phyloP scores from a whole-genome alignment of 345 rosid genomes.

The Odontarrhena argentea region DNA sequence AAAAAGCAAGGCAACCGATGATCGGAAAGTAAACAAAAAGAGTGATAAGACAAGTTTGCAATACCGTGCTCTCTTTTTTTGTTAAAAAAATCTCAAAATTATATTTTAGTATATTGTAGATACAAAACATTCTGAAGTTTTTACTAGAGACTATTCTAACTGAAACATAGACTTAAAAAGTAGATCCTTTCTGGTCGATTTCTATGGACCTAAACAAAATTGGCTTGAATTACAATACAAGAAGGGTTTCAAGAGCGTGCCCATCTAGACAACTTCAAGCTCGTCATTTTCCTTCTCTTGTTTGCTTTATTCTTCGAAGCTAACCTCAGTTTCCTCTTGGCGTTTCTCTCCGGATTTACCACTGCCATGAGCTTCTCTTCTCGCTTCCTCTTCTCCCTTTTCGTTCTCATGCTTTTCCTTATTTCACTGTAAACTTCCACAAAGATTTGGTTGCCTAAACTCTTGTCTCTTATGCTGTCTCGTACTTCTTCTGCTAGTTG shows the following conservation, averaged over 20 bases:
- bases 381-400: constrained; percentile 75
- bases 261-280: constrained; percentile 71
- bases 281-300: constrained; percentile 81
- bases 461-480: constrained; percentile 51
- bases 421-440: constrained; percentile 62
- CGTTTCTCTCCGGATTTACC: constrained; percentile 74
- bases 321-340: constrained; percentile 79
- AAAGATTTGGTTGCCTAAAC: constrained; percentile 58
- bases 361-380: constrained; percentile 87
- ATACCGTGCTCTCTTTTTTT: no score
- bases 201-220: constrained; percentile 7
- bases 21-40: no score
- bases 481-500: constrained; percentile 73
- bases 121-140: no score
- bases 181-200: neutral
- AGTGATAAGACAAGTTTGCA: no score
- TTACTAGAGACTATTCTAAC: neutral
- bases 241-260: constrained; percentile 41
- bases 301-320: constrained; percentile 72
- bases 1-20: no score
- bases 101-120: no score
- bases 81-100: no score
- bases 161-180: constrained; percentile 12
- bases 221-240: neutral
- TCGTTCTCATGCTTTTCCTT: constrained; percentile 59